Base-by-base conservation (phyloP, 257 asterid species). In the Fraxinus pennsylvanica region DNA sequence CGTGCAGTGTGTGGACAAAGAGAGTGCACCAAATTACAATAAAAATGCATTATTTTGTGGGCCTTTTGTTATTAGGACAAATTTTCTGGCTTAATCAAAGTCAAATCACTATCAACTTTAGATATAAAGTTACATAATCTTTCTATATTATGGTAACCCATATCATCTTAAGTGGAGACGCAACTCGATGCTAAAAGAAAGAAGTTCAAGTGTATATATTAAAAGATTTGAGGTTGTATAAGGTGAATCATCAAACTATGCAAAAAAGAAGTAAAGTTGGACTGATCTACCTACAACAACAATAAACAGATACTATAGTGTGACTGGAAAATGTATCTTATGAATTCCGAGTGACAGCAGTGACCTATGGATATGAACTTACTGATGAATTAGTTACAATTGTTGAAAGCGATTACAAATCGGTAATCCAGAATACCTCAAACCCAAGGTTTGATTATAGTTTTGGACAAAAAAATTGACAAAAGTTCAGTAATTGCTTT, bases 81-180 rank as follows among this genome's bases (percentile, higher is more conserved):
- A 41, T 32, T 73, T 61, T 73, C 12, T 75, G 79, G 75, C 80
- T 43, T 43, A 43, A 43, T 43, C 17, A 43, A 43, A 43, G 87
- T 88, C 88, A 80, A 78, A 78, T 88, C 86, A 83, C 47, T 57
- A 82, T 82, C 73, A 82, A 74, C 82, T 73, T 68, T 76, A 78
- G 72, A 79, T 83, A 82, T 83, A 82, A 87, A 85, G 95, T 86
- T 2, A 32, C 81, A 68, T 81, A 85, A 54, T 77, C 85, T 75
- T 84, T 38, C 19, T 19, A 1, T 21, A 38, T 75, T 75, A 78
- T 78, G 81, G 78, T 82, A 33, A 79, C 69, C 81, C 85, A 74
- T 63, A 68, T 79, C 81, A 65, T 78, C 73, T 68, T 50, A 78
- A 72, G 84, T 78, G 83, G 71, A 71, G 67, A 54, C 76, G 78